Conservation (phyloP, 306 rosid genomes). For the Vigna unguiculata region DNA sequence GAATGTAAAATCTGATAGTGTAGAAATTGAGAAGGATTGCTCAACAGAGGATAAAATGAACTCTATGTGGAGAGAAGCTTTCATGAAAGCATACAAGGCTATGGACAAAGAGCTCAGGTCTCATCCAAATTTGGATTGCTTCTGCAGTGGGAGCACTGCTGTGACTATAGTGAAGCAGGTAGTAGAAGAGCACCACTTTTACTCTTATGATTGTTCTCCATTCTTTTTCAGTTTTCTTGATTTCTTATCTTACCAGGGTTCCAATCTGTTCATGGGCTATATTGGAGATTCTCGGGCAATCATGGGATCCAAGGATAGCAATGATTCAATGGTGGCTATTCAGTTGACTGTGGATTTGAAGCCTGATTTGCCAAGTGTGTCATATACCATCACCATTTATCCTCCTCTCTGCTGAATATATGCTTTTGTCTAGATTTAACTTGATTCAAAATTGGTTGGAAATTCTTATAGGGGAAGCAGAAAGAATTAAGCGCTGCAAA, state of each 20-base stretch:
- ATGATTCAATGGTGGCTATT: slow-evolving; percentile 78
- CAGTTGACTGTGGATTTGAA: slow-evolving; percentile 95
- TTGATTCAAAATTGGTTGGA: slow-evolving; percentile 9
- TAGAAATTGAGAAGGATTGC: slow-evolving; percentile 68
- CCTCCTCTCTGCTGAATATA: background rate
- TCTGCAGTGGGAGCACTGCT: slow-evolving; percentile 99
- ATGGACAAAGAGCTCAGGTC: slow-evolving; percentile 98
- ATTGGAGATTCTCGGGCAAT: slow-evolving; percentile 98
- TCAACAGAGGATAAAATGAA: slow-evolving; percentile 65
- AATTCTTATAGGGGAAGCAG: slow-evolving; percentile 83
- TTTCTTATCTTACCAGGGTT: slow-evolving; percentile 66
- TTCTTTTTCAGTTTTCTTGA: slow-evolving; percentile 43
- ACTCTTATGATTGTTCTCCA: slow-evolving; percentile 18
- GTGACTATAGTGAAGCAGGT: slow-evolving; percentile 96
- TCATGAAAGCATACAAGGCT: slow-evolving; percentile 87
- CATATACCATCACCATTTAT: slow-evolving; percentile 24
- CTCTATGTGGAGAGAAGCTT: slow-evolving; percentile 86
- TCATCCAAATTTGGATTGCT: slow-evolving; percentile 93
- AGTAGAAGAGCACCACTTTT: slow-evolving; percentile 25
- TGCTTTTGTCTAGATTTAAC: slow-evolving; percentile 41
- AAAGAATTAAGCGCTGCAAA: slow-evolving; percentile 92
- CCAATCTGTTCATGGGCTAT: slow-evolving; percentile 87
- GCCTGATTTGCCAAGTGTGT: slow-evolving; percentile 97
- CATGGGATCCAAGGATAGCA: slow-evolving; percentile 83
- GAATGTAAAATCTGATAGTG: slow-evolving; percentile 58